phyloP scores from a whole-genome alignment of 371 early-diverging fungal species.

The Mucor irregularis region DNA sequence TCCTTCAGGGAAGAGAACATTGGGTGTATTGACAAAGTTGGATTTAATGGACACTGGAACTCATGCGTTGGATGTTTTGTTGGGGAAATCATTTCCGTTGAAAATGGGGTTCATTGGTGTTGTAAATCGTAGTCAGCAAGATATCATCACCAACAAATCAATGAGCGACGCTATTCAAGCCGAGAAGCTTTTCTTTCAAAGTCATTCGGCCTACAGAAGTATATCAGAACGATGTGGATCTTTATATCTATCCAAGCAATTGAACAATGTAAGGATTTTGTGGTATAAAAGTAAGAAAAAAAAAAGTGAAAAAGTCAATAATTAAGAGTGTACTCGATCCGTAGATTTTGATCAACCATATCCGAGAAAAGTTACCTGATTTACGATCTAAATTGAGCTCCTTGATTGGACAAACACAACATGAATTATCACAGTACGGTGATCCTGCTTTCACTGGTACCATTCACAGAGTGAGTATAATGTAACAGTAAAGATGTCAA shows the following conservation, averaged over 20 bases:
- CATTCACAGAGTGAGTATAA: constrained; percentile 53
- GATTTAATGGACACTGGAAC: constrained; percentile 96
- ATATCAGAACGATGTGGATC: constrained; percentile 75
- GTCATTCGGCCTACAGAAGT: constrained; percentile 82
- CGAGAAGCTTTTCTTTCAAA: constrained; percentile 80
- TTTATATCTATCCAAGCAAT: constrained; percentile 28
- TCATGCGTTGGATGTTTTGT: constrained; percentile 84
- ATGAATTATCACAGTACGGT: constrained; percentile 78
- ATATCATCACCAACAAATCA: constrained; percentile 78
- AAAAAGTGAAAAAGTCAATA: neutral
- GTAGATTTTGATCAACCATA: constrained; percentile 76
- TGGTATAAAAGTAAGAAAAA: neutral
- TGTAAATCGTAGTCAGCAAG: constrained; percentile 90
- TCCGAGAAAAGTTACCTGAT: constrained; percentile 80
- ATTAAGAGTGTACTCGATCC: too few relatives aligned
- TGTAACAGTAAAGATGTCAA: constrained; percentile 17
- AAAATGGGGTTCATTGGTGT: constrained; percentile 91
- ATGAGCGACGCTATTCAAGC: constrained; percentile 77
- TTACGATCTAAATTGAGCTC: constrained; percentile 80
- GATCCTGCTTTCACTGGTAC: constrained; percentile 59
- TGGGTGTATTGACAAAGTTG: constrained; percentile 92
- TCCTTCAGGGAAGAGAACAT: constrained; percentile 81
- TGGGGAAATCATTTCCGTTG: constrained; percentile 81
- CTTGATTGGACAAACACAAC: constrained; percentile 77
- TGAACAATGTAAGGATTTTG: constrained; percentile 23